Evolutionary conservation across 768 basidiomycete species (phyloP).

Genomic region (Hebeloma cylindrosporum): DNA sequence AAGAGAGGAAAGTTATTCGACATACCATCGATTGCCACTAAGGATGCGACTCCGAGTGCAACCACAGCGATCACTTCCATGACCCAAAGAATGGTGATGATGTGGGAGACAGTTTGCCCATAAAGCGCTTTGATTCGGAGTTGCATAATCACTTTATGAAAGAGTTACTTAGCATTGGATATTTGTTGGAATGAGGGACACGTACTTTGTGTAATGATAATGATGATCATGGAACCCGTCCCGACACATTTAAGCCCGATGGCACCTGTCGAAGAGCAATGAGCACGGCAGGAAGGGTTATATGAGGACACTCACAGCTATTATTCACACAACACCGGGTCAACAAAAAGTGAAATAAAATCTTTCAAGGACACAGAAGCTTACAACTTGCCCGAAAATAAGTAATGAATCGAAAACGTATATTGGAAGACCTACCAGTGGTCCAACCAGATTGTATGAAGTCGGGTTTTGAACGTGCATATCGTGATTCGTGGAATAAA

Average conservation of each 20-base stretch:
- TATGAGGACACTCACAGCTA: conserved; percentile 17
- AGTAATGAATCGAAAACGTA: too few species aligned
- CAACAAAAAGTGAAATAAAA: too few species aligned
- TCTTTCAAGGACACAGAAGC: too few species aligned
- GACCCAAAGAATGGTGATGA: conserved; percentile 20
- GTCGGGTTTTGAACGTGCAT: too few species aligned
- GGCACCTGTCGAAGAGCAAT: conserved; percentile 13
- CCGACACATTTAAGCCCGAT: conserved; percentile 23
- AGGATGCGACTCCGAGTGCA: conserved; percentile 14
- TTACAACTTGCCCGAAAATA: too few species aligned
- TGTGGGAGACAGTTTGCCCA: conserved; percentile 14
- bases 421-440: too few species aligned
- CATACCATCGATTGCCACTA: conserved; percentile 21
- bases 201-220: conserved; percentile 27
- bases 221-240: conserved; percentile 18
- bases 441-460: too few species aligned
- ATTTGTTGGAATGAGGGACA: background rate
- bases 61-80: conserved; percentile 20
- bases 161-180: background rate
- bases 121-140: conserved; percentile 28
- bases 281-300: background rate
- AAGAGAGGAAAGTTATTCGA: too few species aligned
- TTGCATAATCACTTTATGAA: conserved; percentile 27
- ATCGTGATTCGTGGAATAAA: too few species aligned
- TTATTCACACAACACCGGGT: conserved; percentile 1